Conservation (phyloP, 208 protist species). For the Leishmania tropica region DNA sequence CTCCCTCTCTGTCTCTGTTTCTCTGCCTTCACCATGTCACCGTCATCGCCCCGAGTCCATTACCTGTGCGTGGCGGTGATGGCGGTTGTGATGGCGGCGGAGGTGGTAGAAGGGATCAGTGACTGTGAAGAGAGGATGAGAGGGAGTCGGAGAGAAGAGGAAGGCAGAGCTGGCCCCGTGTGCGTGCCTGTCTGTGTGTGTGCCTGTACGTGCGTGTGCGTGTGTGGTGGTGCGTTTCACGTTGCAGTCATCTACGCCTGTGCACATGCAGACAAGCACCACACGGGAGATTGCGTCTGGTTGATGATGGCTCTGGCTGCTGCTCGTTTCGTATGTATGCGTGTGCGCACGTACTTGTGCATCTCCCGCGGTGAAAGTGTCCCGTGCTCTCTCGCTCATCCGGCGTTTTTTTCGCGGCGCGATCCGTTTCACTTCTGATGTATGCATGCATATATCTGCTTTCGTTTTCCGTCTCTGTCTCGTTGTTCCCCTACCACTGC, state of each 20-base stretch:
- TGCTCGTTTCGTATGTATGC: background rate
- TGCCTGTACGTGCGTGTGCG: background rate
- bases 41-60: background rate
- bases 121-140: background rate
- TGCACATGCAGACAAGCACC: background rate
- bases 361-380: background rate
- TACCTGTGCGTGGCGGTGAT: background rate
- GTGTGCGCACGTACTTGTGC: background rate
- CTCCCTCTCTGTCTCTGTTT: background rate
- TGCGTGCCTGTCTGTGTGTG: background rate
- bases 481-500: background rate
- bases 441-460: background rate
- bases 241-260: background rate
- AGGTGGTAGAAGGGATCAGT: background rate
- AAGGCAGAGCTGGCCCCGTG: slow-evolving; percentile 1
- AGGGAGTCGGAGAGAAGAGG: background rate
- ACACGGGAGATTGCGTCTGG: background rate
- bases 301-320: slow-evolving; percentile 3
- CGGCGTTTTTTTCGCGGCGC: background rate
- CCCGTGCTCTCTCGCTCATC: background rate
- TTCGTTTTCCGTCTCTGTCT: background rate
- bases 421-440: background rate
- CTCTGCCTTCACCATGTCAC: background rate
- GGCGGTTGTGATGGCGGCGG: background rate
- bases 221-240: background rate